Percentiles rank a stretch among this genome's conserved stretches.
These are phyloP conservation scores for Lipomyces anomalus DNA, from an alignment of 805 yeast genomes.

Conservation along the genomic window DNA sequence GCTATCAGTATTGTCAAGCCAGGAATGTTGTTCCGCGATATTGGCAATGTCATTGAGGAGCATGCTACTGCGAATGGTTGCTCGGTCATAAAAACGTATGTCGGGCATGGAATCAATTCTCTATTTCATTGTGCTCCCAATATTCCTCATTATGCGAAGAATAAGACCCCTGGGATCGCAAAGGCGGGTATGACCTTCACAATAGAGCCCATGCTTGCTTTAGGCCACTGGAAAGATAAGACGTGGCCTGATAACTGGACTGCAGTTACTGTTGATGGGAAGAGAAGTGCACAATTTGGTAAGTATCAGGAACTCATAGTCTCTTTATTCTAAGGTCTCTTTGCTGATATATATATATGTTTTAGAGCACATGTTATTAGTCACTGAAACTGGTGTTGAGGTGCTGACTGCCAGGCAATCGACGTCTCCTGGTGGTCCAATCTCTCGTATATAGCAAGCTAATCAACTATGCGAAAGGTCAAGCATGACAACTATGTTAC, in stretches of 20 bases:
- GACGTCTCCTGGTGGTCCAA: constrained; percentile 84
- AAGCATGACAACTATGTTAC: no score
- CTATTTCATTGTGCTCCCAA: constrained; percentile 89
- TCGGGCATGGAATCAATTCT: constrained; percentile 89
- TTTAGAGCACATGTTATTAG: constrained; percentile 72
- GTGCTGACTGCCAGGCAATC: constrained; percentile 76
- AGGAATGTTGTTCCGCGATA: constrained; percentile 76
- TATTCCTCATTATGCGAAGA: constrained; percentile 89
- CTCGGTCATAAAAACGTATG: constrained; percentile 82
- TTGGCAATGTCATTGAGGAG: constrained; percentile 83
- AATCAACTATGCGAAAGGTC: background rate
- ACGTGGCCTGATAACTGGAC: constrained; percentile 99
- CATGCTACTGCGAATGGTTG: constrained; percentile 74
- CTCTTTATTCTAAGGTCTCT: background rate
- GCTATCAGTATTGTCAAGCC: constrained; percentile 88
- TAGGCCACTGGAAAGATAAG: constrained; percentile 73
- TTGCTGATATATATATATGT: no score
- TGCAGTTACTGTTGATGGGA: constrained; percentile 83
- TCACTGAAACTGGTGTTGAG: constrained; percentile 91
- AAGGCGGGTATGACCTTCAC: constrained; percentile 96
- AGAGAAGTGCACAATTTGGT: constrained; percentile 82
- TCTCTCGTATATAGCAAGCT: constrained; percentile 17
- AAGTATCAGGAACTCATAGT: constrained; percentile 1
- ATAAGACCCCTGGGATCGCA: constrained; percentile 88
- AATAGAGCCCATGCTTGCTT: constrained; percentile 93